Percentiles rank a stretch among this genome's conserved stretches.
These are phyloP conservation scores for Scedosporium minutisporum DNA, from an alignment of 2,329 filamentous ascomycete genomes.

Conservation along the genomic window DNA sequence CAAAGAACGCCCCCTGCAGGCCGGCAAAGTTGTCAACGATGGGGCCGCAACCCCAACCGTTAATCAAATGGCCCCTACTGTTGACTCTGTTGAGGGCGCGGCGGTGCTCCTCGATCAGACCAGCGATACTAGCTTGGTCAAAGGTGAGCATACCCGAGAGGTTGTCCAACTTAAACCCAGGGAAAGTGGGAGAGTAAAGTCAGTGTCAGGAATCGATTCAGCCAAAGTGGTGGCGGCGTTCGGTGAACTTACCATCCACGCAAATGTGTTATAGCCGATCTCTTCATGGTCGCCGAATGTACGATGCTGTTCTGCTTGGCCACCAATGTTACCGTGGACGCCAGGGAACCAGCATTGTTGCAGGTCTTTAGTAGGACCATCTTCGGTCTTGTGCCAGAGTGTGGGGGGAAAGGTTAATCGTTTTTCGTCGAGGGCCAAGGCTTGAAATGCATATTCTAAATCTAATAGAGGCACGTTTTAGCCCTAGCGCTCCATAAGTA, in stretches of 20 bases:
- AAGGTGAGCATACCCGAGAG: conserved; percentile 4
- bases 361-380: conserved; percentile 26
- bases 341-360: conserved; percentile 58
- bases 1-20: conserved; percentile 1
- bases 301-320: conserved; percentile 28
- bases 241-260: conserved; percentile 11
- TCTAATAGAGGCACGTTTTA: conserved; percentile 11
- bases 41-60: conserved; percentile 7
- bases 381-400: conserved; percentile 17
- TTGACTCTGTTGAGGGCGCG: background rate
- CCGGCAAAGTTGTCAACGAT: conserved; percentile 5
- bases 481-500: background rate
- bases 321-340: conserved; percentile 60
- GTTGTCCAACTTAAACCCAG: conserved; percentile 2
- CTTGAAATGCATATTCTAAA: conserved; percentile 45
- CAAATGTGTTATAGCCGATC: conserved; percentile 10
- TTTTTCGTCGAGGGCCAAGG: conserved; percentile 42
- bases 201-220: background rate
- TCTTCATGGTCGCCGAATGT: conserved; percentile 5
- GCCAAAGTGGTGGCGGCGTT: background rate
- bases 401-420: conserved; percentile 22
- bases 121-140: background rate
- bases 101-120: conserved; percentile 1
- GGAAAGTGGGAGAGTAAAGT: background rate
- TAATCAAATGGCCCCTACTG: background rate